Evolutionary conservation across 2,329 filamentous ascomycete genomes (phyloP), one percentile per base, ranked within the genome.

Genomic region (Paradendryphiella salina): DNA sequence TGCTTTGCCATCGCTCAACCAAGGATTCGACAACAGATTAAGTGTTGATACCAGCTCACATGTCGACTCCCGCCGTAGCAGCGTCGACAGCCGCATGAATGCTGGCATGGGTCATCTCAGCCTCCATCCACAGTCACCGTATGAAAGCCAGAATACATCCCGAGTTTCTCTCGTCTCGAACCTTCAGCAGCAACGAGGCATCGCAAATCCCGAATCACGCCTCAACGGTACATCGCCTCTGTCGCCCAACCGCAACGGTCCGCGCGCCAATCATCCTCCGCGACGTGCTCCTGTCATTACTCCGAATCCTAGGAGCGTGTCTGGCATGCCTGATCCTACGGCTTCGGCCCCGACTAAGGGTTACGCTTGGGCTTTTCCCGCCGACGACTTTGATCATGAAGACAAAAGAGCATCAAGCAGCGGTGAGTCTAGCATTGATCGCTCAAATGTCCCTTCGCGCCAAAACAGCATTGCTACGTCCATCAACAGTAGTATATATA

Each of bases 301-400:
- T 20, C 87, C 88, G 0, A 77, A 78, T 23, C 59, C 87, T 78
- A 56, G 86, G 79, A 59, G 85, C 77, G 45, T 82, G 79, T 73
- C 83, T 77, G 65, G 89, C 80, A 76, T 87, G 83, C 65, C 85
- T 78, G 76, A 80, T 66, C 78, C 79, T 5, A 80, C 76, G 60
- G 89, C 89, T 32, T 85, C 87, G 23, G 87, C 90, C 69, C 88
- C 89, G 4, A 92, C 87, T 9, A 90, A 90, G 71, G 89, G 89
- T 68, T 88, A 88, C 69, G 86, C 89, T 4, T 93, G 89, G 88
- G 89, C 89, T 59, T 92, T 92, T 61, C 88, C 89, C 1, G 47
- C 47, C 1, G 88, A 90, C 65, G 84, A 87, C 46, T 82, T 85
- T 44, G 84, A 87, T 50, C 76, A 73, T 29, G 79, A 78, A 34